Evolutionary conservation across 192 early-diverging fungal genomes (phyloP), one percentile per base, ranked within the genome.

Genomic region (Piromyces sp.): DNA sequence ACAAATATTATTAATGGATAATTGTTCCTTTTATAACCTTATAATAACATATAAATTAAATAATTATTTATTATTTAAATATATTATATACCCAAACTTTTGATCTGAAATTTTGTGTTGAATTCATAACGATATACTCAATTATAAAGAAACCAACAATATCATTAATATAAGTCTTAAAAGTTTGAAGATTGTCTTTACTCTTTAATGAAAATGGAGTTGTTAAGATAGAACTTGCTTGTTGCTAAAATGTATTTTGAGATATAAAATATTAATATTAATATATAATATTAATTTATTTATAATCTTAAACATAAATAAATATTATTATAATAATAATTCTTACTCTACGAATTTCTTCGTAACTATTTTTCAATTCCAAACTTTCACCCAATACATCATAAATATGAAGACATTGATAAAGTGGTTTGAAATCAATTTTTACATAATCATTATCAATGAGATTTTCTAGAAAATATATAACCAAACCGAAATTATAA

Each of bases 111-210:
- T 97, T 93, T 29, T 89, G 91, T 5, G 96, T 97, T 12, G 95
- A 93, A 80, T 93, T 92, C 40, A 97, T 83, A 80, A 99, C 93
- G 33, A 92, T 90, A 68, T 95, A 92, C 83, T 99, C 98, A 1
- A 99, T 93, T 31, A 97, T 92, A 84, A 99, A 99, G 83, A 98
- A 99, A 19, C 98, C 98, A 22, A 95, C 93, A 81, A 98, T 92
- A 68, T 99, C 96, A 81, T 95, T 90, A 42, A 99, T 86, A 80
- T 95, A 91, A 5, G 87, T 87, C 79, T 92, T 90, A 80, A 96
- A 94, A 30, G 87, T 88, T 81, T 87, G 82, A 51, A 95, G 81
- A 84, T 91, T 88, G 42, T 91, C 92, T 51, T 91, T 30, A 28
- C 82, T 88, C 51, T 89, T 88, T 82, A 96, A 84, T 15, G 88